Base-by-base conservation (phyloP, 2,329 filamentous ascomycete genomes). In the Clarireedia sp. region DNA sequence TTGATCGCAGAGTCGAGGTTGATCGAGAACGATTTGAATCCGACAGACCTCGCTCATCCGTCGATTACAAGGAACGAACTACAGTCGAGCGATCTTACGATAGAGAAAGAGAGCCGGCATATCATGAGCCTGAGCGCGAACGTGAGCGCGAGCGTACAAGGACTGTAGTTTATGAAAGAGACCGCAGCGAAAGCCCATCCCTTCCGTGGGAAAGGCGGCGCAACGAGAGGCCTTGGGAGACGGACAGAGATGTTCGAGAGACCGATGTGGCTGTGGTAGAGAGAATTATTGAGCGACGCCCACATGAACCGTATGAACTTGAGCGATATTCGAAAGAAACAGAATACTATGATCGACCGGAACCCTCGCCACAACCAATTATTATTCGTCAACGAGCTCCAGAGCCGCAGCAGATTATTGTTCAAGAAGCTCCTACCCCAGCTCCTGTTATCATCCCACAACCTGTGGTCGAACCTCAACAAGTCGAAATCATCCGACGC, bases 311-410 rank as follows among this genome's bases (percentile, higher is more conserved):
- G 14, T 65, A 64, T 55, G 78, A 83, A 17, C 64, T 83, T 43
- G 81, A 85, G 66, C 76, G 75, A 65, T 82, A 81, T 64, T 78
- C 78, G 63, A 78, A 78, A 67, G 81, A 85, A 66, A 81, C 79
- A 2, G 82, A 85, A 61, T 85, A 83, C 66, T 85, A 79, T 63
- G 72, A 76, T 45, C 76, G 76, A 3, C 72, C 74, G 24, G 73
- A 78, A 21, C 76, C 78, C 12, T 69, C 74, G 9, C 74, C 74
- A 3, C 66, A 74, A 2, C 79, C 79, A 5, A 75, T 83, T 57
- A 73, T 83, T 54, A 80, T 83, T 59, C 78, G 79, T 51, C 77
- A 80, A 62, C 74, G 75, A 50, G 73, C 75, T 1, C 73, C 75
- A 2, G 79, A 83, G 64, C 74, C 75, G 2, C 80, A 83, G 64